Base-by-base conservation (phyloP, 2,329 filamentous ascomycete species). In the Trichoderma semiorbis region DNA sequence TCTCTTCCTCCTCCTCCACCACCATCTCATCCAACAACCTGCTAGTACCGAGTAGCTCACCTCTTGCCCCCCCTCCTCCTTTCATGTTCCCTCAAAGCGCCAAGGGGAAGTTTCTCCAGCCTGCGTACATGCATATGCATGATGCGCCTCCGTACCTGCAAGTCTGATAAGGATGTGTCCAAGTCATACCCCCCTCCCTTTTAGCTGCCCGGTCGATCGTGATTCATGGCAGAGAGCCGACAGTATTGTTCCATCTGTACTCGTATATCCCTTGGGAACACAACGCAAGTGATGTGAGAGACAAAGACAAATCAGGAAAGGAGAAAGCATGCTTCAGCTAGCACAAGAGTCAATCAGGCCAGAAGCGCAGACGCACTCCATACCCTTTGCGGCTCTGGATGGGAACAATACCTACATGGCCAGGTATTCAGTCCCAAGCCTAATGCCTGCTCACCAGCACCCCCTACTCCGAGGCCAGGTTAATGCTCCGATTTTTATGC, bases 31-130 rank as follows among this genome's bases (percentile, higher is more conserved):
- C 36, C 60, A 57, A 28, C 63, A 24, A 18, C 36, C 24, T 57
- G n/a, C 26, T 69, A 62, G 57, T 26, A 61, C 39, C 39, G 30
- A 69, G 67, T 62, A 61, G 57, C 57, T 69, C 55, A 53, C 55
- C 57, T 50, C 34, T 69, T 58, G 28, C 18, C 65, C n/a, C 47
- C 61, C 62, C 28, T 43, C 47, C 61, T 50, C 43, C 34, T 47
- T 60, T 60, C 36, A 69, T 61, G 26, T 18, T 32, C 65, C 67
- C 28, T 34, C 57, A 34, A 47, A 69, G 67, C 67, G 67, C 67
- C 67, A 69, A 69, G 67, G 67, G 67, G 67, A 69, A 69, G 67
- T 69, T 69, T 62, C 57, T 69, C 67, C 57, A 69, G 55, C 67
- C 66, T 69, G 66, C 57, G 60, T 62, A 69, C 65, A 58, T 58